Evolutionary conservation across 768 basidiomycete genomes (phyloP), one percentile per base, ranked within the genome.

Genomic region (Serendipita sp.): DNA sequence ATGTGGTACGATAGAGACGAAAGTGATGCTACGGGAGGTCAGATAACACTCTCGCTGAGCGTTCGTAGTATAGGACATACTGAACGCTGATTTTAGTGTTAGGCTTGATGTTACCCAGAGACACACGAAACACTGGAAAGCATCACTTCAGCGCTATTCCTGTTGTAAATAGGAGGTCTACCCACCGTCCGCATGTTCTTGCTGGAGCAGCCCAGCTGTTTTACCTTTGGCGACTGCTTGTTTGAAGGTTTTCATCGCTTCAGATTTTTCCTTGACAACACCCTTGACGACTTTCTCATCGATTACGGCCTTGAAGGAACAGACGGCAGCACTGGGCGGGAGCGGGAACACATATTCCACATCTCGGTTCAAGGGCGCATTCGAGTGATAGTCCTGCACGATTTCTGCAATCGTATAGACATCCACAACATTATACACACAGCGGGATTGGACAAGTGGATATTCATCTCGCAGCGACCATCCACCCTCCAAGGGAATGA

Each of bases 61-160:
- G n/a, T n/a, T n/a, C n/a, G n/a, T n/a, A n/a, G n/a, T n/a, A n/a
- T n/a, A n/a, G n/a, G n/a, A n/a, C n/a, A n/a, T 26, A 61, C 61
- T 61, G n/a, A 20, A 61, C 38, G 7, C 4, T 30, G 17, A 61
- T 24, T 4, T 14, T 9, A 14, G 20, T 14, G 14, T 20, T n/a
- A 22, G 61, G 34, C 16, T 41, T 33, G 41, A 61, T 61, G 30
- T 61, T 61, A 7, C 61, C 61, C 33, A 61, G 61, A 22, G 61
- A 61, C 4, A 61, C 38, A 16, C 5, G 5, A 30, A 61, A 61
- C n/a, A 61, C 61, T 61, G 33, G n/a, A 22, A n/a, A n/a, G n/a
- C n/a, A n/a, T n/a, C n/a, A n/a, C n/a, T n/a, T n/a, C n/a, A n/a
- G n/a, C n/a, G n/a, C n/a, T n/a, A n/a, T n/a, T n/a, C n/a, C 4